These are phyloP conservation scores for rapeseed (Brassica napus) DNA, from an alignment of 345 rosid species.

Conservation along the genomic window Da-Ae NC_063446.1:29994001-29994500, in stretches of 20 bases:
- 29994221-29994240: slow-evolving; percentile 91
- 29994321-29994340: neutral
- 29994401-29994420: slow-evolving; percentile 83
- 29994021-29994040: slow-evolving; percentile 73
- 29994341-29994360: neutral
- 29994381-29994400: slow-evolving; percentile 80
- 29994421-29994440: slow-evolving; percentile 97
- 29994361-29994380: slow-evolving; percentile 84
- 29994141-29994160: slow-evolving; percentile 1
- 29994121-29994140: neutral
- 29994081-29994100: slow-evolving; percentile 98
- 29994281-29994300: slow-evolving; percentile 86
- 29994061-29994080: slow-evolving; percentile 81
- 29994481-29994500: slow-evolving; percentile 99
- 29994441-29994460: slow-evolving; percentile 98
- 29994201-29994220: slow-evolving; percentile 88
- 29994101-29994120: slow-evolving; percentile 43
- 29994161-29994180: slow-evolving; percentile 72
- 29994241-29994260: slow-evolving; percentile 96
- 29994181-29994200: slow-evolving; percentile 86
- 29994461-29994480: slow-evolving; percentile 95
- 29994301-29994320: slow-evolving; percentile 54
- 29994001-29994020: slow-evolving; percentile 86
- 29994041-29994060: slow-evolving; percentile 75
- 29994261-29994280: slow-evolving; percentile 95